Evolutionary conservation across 345 rosid species (phyloP).

Genomic region (Salix exigua): DNA sequence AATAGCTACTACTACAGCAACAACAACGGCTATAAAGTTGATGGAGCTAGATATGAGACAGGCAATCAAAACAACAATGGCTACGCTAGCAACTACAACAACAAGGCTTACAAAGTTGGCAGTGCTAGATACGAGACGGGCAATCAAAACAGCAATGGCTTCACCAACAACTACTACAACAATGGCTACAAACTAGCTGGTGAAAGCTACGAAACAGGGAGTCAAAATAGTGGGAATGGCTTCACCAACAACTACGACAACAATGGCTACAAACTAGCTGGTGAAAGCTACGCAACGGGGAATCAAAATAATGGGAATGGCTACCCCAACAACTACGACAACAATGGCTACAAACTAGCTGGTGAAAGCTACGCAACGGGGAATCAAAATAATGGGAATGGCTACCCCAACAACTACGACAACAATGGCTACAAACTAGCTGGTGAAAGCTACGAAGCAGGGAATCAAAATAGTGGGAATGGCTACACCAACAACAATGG

Average conservation of each 20-base stretch:
- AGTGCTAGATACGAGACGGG: constrained; percentile 1
- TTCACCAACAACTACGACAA: constrained; percentile 17
- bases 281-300: background rate
- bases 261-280: constrained; percentile 4
- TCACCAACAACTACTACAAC: constrained; percentile 3
- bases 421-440: constrained; percentile 3
- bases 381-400: background rate
- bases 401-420: constrained; percentile 3
- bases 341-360: background rate
- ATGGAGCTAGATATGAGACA: background rate
- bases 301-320: background rate
- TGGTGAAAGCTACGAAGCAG: background rate
- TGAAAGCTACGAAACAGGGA: background rate
- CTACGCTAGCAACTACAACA: constrained; percentile 15
- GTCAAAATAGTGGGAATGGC: background rate
- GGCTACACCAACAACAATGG: constrained; percentile 14
- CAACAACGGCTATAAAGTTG: constrained; percentile 7
- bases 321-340: constrained; percentile 11
- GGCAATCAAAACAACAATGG: constrained; percentile 8
- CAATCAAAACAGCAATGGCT: constrained; percentile 1
- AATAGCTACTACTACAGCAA: constrained; percentile 19
- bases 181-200: constrained; percentile 9
- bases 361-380: no score
- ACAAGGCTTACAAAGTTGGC: constrained; percentile 5
- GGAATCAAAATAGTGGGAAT: background rate